These are phyloP conservation scores for Phyllosticta citrichinensis DNA, from an alignment of 2,329 filamentous ascomycete species.

Conservation along the genomic window DNA sequence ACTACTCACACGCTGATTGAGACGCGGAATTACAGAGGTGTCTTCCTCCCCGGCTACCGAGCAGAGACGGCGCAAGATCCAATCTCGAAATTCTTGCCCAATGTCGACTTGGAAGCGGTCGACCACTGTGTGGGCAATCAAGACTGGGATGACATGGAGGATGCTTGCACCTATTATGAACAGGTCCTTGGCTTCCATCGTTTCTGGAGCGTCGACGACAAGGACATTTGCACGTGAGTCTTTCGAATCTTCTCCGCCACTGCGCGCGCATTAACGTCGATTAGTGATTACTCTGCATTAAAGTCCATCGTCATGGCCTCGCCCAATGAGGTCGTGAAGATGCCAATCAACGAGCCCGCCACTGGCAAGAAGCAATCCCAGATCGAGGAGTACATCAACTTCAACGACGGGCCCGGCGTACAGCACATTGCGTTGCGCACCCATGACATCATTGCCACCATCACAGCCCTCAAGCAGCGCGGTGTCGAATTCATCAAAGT, in stretches of 20 bases:
- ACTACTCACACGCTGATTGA: conserved; percentile 89
- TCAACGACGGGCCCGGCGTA: conserved; percentile 81
- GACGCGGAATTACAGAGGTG: conserved; percentile 57
- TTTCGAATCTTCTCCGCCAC: background rate
- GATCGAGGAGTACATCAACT: conserved; percentile 75
- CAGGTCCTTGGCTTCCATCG: conserved; percentile 84
- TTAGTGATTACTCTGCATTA: conserved; percentile 68
- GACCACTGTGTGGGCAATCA: conserved; percentile 98
- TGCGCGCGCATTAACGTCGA: background rate
- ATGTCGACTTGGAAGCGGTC: conserved; percentile 61
- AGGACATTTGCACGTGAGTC: conserved; percentile 64
- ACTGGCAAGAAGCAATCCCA: conserved; percentile 82
- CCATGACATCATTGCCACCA: conserved; percentile 64
- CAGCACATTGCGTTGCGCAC: conserved; percentile 90
- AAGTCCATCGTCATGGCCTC: conserved; percentile 85
- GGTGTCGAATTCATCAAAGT: conserved; percentile 91
- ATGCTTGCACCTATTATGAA: conserved; percentile 65
- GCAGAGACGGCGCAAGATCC: conserved; percentile 40
- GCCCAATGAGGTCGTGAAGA: conserved; percentile 79
- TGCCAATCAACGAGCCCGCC: conserved; percentile 97
- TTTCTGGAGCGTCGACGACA: conserved; percentile 95
- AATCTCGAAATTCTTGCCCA: conserved; percentile 45
- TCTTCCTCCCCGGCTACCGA: conserved; percentile 77
- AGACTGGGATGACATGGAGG: conserved; percentile 81
- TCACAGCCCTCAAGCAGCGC: conserved; percentile 68